phyloP scores from a whole-genome alignment of 768 basidiomycete species.

The Pholiota microspora region DNA sequence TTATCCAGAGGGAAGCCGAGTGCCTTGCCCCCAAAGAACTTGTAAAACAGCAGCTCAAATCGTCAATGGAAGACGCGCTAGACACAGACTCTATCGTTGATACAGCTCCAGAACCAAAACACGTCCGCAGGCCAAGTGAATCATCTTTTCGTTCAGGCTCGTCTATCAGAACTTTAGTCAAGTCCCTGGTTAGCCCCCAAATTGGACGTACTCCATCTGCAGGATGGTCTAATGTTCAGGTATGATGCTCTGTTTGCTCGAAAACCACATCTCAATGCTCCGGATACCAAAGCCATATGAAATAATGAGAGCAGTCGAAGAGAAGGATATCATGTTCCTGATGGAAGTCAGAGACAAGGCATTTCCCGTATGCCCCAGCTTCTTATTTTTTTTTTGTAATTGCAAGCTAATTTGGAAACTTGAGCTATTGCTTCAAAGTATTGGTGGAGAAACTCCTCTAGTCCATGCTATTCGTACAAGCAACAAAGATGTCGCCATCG shows the following conservation, averaged over 20 bases:
- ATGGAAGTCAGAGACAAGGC: conserved; percentile 82
- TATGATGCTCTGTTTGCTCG: conserved; percentile 4
- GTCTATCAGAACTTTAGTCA: conserved; percentile 31
- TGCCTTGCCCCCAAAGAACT: conserved; percentile 55
- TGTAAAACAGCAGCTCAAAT: conserved; percentile 42
- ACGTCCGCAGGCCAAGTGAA: conserved; percentile 14
- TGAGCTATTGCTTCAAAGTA: conserved; percentile 79
- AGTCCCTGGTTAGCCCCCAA: conserved; percentile 21
- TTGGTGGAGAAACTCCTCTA: conserved; percentile 84
- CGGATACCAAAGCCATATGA: conserved; percentile 41
- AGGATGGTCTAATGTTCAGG: conserved; percentile 28
- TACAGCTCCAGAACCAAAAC: conserved; percentile 7
- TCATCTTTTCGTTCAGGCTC: conserved; percentile 28
- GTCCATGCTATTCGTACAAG: conserved; percentile 89
- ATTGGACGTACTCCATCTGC: conserved; percentile 15
- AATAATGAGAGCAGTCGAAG: conserved; percentile 82
- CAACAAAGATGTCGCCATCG: conserved; percentile 80
- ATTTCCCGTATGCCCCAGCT: conserved; percentile 67
- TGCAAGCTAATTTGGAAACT: neutral
- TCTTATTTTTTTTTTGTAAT: neutral
- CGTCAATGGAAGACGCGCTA: conserved; percentile 19
- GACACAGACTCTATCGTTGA: conserved; percentile 25
- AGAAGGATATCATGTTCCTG: conserved; percentile 76
- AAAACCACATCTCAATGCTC: neutral
- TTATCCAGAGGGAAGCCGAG: conserved; percentile 71